Evolutionary conservation across 495 filamentous ascomycete species (phyloP).

Genomic region (Astrothelium subdiscretum): DNA sequence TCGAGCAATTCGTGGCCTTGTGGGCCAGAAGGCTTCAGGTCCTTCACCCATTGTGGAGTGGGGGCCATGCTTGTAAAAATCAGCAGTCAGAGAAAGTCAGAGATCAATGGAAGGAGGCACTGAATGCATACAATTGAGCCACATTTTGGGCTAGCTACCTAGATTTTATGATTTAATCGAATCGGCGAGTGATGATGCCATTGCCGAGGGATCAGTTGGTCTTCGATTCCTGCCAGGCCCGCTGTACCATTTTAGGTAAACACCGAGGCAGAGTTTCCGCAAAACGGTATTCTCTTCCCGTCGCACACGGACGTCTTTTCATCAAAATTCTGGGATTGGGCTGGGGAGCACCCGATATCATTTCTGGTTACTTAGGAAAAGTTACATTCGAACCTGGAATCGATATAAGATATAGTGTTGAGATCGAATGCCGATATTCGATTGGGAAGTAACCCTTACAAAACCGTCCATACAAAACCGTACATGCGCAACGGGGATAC

Average conservation of each 20-base stretch:
- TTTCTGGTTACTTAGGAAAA: too few relatives aligned
- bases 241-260: neutral
- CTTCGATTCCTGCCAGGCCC: neutral
- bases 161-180: neutral
- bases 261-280: neutral
- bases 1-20: conserved; percentile 49
- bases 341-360: too few relatives aligned
- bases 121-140: neutral
- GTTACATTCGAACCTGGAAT: too few relatives aligned
- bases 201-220: neutral
- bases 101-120: neutral
- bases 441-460: too few relatives aligned
- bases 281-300: too few relatives aligned
- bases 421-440: too few relatives aligned
- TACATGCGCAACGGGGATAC: too few relatives aligned
- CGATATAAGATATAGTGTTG: too few relatives aligned
- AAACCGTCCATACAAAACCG: too few relatives aligned
- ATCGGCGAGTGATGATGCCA: neutral
- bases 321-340: too few relatives aligned
- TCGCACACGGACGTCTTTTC: too few relatives aligned
- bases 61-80: conserved; percentile 20
- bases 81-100: neutral
- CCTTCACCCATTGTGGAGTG: conserved; percentile 52
- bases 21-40: conserved; percentile 47
- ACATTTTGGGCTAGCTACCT: neutral